Percentiles rank a stretch among this genome's conserved stretches.
Evolutionary conservation across 2,329 filamentous ascomycete species (phyloP).

Genomic region (Colletotrichum sp.): DNA sequence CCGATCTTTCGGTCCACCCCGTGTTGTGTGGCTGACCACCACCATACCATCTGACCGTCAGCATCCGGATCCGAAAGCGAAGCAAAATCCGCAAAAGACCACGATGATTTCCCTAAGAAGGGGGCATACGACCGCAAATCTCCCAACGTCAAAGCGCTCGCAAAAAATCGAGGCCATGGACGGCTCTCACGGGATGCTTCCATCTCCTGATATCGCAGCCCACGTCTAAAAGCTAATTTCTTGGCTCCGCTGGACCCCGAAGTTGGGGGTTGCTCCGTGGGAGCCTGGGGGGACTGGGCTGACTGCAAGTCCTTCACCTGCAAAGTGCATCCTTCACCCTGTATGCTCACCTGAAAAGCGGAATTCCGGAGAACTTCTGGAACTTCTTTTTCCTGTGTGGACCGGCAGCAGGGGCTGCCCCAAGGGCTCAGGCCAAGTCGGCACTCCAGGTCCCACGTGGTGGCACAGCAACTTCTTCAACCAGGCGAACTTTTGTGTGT

Average conservation of each 20-base stretch:
- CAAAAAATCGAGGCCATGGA: neutral
- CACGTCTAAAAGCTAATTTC: neutral
- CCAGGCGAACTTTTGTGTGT: neutral
- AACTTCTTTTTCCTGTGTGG: neutral
- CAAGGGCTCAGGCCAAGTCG: neutral
- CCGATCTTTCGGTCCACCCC: neutral
- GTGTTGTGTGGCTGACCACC: neutral
- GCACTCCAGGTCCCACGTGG: neutral
- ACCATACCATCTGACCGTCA: neutral
- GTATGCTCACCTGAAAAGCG: constrained; percentile 10
- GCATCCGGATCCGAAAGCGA: neutral
- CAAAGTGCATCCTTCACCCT: neutral
- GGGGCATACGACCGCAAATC: neutral
- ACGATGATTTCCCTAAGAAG: neutral
- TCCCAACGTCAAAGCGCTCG: neutral
- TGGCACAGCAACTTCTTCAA: neutral
- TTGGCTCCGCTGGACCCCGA: neutral
- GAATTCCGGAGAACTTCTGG: neutral
- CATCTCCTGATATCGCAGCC: neutral
- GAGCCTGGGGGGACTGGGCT: neutral
- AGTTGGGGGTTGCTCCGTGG: neutral
- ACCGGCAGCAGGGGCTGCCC: neutral
- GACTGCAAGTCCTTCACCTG: neutral
- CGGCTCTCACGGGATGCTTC: neutral
- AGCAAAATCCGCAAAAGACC: neutral